These are phyloP conservation scores for Yamadazyma ubonensis DNA, from an alignment of 805 yeast species.

Conservation along the genomic window DNA sequence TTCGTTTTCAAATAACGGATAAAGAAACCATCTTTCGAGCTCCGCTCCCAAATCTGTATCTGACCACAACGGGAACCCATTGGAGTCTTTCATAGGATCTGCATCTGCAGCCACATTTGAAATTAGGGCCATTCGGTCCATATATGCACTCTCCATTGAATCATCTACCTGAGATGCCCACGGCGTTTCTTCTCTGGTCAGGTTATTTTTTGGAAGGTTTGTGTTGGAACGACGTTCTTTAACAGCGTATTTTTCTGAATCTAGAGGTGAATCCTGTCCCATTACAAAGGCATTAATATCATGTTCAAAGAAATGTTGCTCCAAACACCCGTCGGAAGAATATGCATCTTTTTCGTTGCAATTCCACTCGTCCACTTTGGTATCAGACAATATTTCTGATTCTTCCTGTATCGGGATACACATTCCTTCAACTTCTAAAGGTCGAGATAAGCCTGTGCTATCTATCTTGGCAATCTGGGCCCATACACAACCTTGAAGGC, in stretches of 20 bases:
- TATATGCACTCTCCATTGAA: neutral
- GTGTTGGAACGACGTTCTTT: neutral
- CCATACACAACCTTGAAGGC: slow-evolving; percentile 12
- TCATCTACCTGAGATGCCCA: neutral
- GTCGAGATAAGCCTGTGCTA: slow-evolving; percentile 7
- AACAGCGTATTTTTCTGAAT: slow-evolving; percentile 5
- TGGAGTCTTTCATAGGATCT: slow-evolving; percentile 8
- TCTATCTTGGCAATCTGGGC: slow-evolving; percentile 13
- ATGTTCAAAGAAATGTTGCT: slow-evolving; percentile 9
- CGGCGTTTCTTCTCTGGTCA: too few species aligned
- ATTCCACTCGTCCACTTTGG: slow-evolving; percentile 1
- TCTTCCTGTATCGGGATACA: slow-evolving; percentile 6
- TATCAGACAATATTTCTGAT: neutral
- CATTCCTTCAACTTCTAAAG: slow-evolving; percentile 9
- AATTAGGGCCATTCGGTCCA: slow-evolving; percentile 9
- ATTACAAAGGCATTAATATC: slow-evolving; percentile 13
- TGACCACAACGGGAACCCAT: slow-evolving; percentile 6
- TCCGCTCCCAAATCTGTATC: slow-evolving; percentile 15
- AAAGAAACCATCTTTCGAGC: slow-evolving; percentile 17
- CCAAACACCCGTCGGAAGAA: neutral
- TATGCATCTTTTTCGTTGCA: neutral
- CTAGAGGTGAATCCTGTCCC: slow-evolving; percentile 5
- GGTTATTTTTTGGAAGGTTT: too few species aligned
- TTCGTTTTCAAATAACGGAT: slow-evolving; percentile 13
- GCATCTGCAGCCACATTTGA: slow-evolving; percentile 9